phyloP scores from a whole-genome alignment of 139 green algal genomes.

The Chlorella sp. region DNA sequence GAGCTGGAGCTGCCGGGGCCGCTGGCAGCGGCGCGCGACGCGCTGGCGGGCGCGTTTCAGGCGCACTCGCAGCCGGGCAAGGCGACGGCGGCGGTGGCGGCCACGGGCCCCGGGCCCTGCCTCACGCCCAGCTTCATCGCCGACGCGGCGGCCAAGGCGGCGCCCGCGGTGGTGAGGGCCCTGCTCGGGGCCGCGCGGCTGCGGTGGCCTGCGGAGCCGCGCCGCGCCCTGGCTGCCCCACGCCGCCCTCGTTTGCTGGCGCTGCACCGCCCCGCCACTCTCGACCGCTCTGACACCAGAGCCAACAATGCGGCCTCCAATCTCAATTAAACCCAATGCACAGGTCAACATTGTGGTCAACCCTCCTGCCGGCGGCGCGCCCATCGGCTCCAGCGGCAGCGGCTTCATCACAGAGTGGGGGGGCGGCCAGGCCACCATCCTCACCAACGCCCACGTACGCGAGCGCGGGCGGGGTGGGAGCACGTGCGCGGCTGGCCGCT shows the following conservation, averaged over 20 bases:
- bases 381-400: constrained; percentile 42
- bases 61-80: too few species aligned
- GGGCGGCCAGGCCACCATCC: constrained; percentile 37
- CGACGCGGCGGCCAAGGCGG: constrained; percentile 63
- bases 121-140: constrained; percentile 58
- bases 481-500: too few species aligned
- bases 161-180: constrained; percentile 63
- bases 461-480: too few species aligned
- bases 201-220: neutral
- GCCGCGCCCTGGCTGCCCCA: neutral
- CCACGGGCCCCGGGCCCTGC: too few species aligned
- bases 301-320: too few species aligned
- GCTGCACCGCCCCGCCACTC: too few species aligned
- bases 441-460: constrained; percentile 90
- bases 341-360: constrained; percentile 10
- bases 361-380: neutral
- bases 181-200: neutral
- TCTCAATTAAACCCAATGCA: too few species aligned
- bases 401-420: constrained; percentile 54
- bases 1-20: too few species aligned
- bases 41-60: too few species aligned
- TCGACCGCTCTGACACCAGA: too few species aligned
- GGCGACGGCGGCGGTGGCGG: too few species aligned
- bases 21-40: too few species aligned
- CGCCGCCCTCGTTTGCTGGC: neutral